These are phyloP conservation scores for Paramarasmius palmivorus DNA, from an alignment of 1,284 basidiomycete species.

Conservation along the genomic window DNA sequence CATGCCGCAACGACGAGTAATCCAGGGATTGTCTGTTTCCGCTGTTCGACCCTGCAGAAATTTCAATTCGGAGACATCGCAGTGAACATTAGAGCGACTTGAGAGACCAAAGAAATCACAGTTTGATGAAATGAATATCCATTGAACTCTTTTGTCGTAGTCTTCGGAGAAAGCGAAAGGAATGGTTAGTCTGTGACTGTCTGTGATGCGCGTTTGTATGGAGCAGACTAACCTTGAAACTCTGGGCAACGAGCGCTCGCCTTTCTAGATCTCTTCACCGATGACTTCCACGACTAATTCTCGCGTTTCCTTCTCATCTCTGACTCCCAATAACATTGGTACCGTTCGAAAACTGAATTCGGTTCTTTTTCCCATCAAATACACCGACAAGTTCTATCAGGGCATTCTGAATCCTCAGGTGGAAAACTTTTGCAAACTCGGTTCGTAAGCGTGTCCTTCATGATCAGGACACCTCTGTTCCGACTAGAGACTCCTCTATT, in stretches of 20 bases:
- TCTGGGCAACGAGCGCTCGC: neutral
- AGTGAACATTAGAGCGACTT: too few relatives aligned
- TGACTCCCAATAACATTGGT: conserved; percentile 79
- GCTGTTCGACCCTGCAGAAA: too few relatives aligned
- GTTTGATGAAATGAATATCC: too few relatives aligned
- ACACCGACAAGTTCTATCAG: conserved; percentile 80
- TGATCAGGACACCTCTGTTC: conserved; percentile 1
- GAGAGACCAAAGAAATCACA: too few relatives aligned
- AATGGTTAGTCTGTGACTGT: neutral
- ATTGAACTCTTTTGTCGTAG: too few relatives aligned
- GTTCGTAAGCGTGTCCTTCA: conserved; percentile 36
- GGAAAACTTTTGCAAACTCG: conserved; percentile 80
- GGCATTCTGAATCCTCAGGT: conserved; percentile 70
- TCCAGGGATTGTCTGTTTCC: too few relatives aligned
- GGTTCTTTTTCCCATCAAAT: conserved; percentile 65
- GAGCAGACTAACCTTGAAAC: neutral
- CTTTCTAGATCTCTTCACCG: neutral
- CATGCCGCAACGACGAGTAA: too few relatives aligned
- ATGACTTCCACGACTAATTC: conserved; percentile 18
- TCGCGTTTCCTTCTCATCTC: conserved; percentile 67
- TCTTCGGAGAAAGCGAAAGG: neutral
- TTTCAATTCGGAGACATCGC: too few relatives aligned
- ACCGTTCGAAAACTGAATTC: conserved; percentile 81
- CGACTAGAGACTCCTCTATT: conserved; percentile 10
- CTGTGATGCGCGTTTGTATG: neutral